Conservation (phyloP, 106 monocot genomes). For the Acorus calamus region DNA sequence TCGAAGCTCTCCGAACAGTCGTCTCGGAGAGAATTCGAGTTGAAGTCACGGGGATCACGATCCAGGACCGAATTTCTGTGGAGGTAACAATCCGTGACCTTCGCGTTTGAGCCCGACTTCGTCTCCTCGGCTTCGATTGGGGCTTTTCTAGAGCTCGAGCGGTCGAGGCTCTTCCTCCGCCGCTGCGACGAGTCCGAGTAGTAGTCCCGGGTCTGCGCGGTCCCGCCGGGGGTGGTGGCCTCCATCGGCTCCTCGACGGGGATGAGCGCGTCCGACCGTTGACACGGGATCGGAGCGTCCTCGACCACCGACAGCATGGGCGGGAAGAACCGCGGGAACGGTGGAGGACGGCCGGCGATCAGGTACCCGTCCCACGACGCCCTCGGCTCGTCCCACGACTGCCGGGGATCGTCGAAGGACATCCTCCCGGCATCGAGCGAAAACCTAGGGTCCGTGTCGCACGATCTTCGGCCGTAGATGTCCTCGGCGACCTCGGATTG, state of each 20-base stretch:
- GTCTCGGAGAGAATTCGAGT: slow-evolving; percentile 34
- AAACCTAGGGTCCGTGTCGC: slow-evolving; percentile 66
- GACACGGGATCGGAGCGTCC: slow-evolving; percentile 21
- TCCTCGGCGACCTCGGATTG: slow-evolving; percentile 51
- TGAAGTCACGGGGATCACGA: slow-evolving; percentile 29
- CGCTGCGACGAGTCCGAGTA: slow-evolving; percentile 46
- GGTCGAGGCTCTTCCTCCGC: slow-evolving; percentile 59
- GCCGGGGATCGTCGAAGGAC: slow-evolving; percentile 53
- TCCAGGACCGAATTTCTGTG: slow-evolving; percentile 22
- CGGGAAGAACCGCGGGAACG: slow-evolving; percentile 34
- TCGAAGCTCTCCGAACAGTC: slow-evolving; percentile 56
- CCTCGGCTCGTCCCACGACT: slow-evolving; percentile 64
- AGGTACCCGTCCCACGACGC: slow-evolving; percentile 86
- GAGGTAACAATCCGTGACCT: slow-evolving; percentile 42
- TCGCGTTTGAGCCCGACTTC: slow-evolving; percentile 20
- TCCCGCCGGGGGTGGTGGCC: slow-evolving; percentile 38
- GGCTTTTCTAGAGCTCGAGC: slow-evolving; percentile 47
- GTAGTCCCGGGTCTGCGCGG: slow-evolving; percentile 66
- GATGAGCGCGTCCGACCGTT: slow-evolving; percentile 72
- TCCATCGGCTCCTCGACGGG: slow-evolving; percentile 74
- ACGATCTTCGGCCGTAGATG: slow-evolving; percentile 50
- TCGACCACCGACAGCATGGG: slow-evolving; percentile 72
- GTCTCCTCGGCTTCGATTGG: slow-evolving; percentile 18
- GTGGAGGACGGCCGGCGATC: slow-evolving; percentile 17
- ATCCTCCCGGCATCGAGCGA: slow-evolving; percentile 65